phyloP scores from a whole-genome alignment of 225 moss, liverwort and hornwort genomes.

The Marchantia polymorpha region DNA sequence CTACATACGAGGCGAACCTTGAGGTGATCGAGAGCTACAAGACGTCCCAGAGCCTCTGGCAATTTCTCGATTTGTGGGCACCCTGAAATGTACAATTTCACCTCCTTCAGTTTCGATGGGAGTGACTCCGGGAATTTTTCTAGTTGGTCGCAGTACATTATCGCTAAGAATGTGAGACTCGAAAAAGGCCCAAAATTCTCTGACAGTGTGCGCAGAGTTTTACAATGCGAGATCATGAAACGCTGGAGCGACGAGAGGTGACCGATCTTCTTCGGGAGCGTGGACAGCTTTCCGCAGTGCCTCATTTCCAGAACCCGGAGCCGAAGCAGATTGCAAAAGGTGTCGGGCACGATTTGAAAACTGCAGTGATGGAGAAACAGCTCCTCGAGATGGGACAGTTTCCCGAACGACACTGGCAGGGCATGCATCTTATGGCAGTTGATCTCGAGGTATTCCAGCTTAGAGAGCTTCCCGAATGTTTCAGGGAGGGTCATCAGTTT shows the following conservation, averaged over 20 bases:
- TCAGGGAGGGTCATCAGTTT: background rate
- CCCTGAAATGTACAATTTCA: conserved; percentile 10
- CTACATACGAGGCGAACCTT: conserved; percentile 1
- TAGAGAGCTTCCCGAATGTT: background rate
- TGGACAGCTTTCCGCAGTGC: background rate
- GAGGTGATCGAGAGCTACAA: background rate
- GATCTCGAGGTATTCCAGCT: conserved; percentile 8
- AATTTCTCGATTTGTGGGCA: background rate
- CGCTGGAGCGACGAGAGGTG: background rate
- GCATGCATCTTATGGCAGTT: conserved; percentile 16
- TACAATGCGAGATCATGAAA: background rate
- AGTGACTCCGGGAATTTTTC: conserved; percentile 6
- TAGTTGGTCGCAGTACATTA: background rate
- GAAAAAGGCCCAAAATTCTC: conserved; percentile 5
- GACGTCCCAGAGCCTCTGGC: conserved; percentile 11
- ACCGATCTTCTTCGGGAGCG: conserved; percentile 4
- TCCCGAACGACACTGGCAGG: conserved; percentile 14
- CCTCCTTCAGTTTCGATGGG: conserved; percentile 1
- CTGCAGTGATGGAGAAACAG: background rate
- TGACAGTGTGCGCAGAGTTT: background rate
- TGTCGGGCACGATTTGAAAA: background rate
- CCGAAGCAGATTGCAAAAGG: conserved; percentile 3
- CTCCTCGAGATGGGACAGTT: conserved; percentile 16
- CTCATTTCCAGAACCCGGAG: background rate
- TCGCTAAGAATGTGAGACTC: background rate